Evolutionary conservation across 768 basidiomycete species (phyloP).

Genomic region (Lactarius tabidus): DNA sequence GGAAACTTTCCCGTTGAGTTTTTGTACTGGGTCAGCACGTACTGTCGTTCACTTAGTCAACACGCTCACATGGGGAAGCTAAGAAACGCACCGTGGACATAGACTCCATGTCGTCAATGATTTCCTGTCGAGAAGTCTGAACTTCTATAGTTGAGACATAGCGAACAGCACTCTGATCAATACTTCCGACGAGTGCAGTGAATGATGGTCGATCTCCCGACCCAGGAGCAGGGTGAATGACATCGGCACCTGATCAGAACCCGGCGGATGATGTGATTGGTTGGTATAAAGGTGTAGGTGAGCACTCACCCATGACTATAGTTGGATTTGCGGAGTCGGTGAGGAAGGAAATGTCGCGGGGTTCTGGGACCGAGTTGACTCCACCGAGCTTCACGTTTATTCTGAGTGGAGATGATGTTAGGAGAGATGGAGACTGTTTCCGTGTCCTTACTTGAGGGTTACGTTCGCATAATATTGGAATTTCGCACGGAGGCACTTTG

Average conservation of each 20-base stretch:
- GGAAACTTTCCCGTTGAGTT: slow-evolving; percentile 55
- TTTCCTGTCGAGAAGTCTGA: slow-evolving; percentile 67
- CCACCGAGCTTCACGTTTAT: slow-evolving; percentile 84
- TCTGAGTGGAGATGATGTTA: slow-evolving; percentile 36
- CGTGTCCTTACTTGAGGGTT: slow-evolving; percentile 58
- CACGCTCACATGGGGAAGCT: background rate
- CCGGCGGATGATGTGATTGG: no score
- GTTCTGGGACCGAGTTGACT: slow-evolving; percentile 74
- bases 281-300: slow-evolving; percentile 1
- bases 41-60: slow-evolving; percentile 33
- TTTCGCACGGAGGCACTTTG: slow-evolving; percentile 63
- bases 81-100: slow-evolving; percentile 54
- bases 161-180: slow-evolving; percentile 72
- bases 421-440: background rate
- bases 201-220: slow-evolving; percentile 77
- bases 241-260: slow-evolving; percentile 59
- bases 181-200: slow-evolving; percentile 73
- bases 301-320: slow-evolving; percentile 65
- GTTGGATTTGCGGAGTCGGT: slow-evolving; percentile 71
- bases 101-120: slow-evolving; percentile 63
- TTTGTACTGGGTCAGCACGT: slow-evolving; percentile 56
- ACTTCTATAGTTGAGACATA: slow-evolving; percentile 60
- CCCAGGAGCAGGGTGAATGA: slow-evolving; percentile 80
- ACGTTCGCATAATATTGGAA: slow-evolving; percentile 81
- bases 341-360: slow-evolving; percentile 57